Base-by-base conservation (phyloP, 2,329 filamentous ascomycete genomes). In the Neofusicoccum sp. region DNA sequence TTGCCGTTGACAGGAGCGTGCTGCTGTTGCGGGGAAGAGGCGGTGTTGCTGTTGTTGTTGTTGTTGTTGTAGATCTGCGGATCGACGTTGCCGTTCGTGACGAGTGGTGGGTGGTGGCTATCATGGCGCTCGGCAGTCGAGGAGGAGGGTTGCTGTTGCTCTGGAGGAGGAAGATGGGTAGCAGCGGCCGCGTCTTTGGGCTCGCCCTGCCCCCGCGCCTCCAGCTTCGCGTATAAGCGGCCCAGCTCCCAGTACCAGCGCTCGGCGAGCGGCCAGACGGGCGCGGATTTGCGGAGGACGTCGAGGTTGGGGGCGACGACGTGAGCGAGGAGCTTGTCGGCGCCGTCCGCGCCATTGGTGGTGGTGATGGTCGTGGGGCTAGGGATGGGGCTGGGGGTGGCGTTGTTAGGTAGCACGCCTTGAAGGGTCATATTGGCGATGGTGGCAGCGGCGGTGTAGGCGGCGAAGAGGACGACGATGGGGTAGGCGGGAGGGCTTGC, bases 221-320 rank as follows among this genome's bases (percentile, higher is more conserved):
- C 20, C 26, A 61, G 48, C 26, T 16, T 38, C 44, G 26, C 4
- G 3, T 33, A 31, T 12, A 59, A 20, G 6, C 45, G 20, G 24
- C 20, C 11, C 11, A 59, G 57, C 36, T 59, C 57, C 30, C n/a
- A 36, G 34, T 59, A 31, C 57, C 57, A 59, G 33, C 57, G 43
- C 45, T 59, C 57, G 8, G 57, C 57, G 3, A 59, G 57, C 16
- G 57, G 57, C 57, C 57, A 59, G 12, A 49, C 43, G 3, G 41
- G 14, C 9, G 28, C 20, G 6, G 57, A 59, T n/a, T 59, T 48
- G 14, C 44, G 43, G 24, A 59, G n/a, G 33, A 59, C 41, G 7
- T 48, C 57, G 33, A 49, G 24, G 16, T 36, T 45, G 33, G 72
- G 40, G 8, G 26, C 11, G 14, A 59, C 44, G 34, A 59, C 31